A percentile compares a stretch with the other conserved stretches of the same genome.
Conservation (phyloP, 345 rosid genomes). For the Citrus medica region DNA sequence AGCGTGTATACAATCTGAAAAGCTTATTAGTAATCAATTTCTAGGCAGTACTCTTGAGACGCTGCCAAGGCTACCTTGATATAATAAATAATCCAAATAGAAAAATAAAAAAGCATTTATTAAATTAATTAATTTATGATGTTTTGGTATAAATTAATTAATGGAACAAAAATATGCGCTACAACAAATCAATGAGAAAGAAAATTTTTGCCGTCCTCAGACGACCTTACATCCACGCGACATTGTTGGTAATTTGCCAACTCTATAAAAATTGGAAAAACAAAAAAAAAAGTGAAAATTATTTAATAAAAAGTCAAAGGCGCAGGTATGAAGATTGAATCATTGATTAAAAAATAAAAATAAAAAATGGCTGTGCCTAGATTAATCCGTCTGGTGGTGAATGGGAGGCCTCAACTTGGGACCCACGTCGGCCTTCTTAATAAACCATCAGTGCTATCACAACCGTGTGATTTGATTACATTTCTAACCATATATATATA, state of each 20-base stretch:
- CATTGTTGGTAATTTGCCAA: not conserved
- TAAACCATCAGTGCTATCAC: not conserved
- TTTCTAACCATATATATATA: not conserved
- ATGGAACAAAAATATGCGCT: not conserved
- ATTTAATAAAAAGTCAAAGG: not conserved
- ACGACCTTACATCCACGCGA: too few species aligned
- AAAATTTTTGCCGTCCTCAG: too few species aligned
- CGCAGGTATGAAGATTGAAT: not conserved
- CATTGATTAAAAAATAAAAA: not conserved
- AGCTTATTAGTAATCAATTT: not conserved
- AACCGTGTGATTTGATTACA: not conserved
- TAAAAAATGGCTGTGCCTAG: not conserved
- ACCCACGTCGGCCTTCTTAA: not conserved
- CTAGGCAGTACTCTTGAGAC: not conserved
- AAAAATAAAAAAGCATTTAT: not conserved
- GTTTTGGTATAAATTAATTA: too few species aligned
- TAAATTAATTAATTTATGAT: not conserved
- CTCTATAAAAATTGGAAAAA: not conserved
- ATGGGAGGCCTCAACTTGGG: constrained; percentile 36
- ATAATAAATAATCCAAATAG: too few species aligned
- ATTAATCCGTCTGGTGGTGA: not conserved
- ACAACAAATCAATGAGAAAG: not conserved
- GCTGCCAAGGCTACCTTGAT: not conserved
- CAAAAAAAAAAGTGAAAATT: not conserved
- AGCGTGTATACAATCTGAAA: too few species aligned